A percentile compares a stretch with the other conserved stretches of the same genome.
Evolutionary conservation across 129 eudicot genomes (phyloP).

Genomic region (Tanacetum coccineum): DNA sequence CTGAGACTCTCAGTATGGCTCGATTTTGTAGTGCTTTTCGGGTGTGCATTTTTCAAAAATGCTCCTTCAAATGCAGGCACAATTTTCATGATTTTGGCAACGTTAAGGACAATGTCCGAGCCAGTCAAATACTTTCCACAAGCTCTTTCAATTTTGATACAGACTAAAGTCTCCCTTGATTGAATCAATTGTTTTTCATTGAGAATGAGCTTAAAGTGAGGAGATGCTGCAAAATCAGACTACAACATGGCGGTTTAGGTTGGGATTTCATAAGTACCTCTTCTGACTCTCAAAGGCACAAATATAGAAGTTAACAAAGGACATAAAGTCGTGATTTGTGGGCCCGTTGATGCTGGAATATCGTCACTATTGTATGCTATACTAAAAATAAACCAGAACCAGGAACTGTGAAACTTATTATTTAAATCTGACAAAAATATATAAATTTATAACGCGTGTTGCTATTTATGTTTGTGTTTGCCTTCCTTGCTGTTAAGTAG

Average conservation of each 20-base stretch:
- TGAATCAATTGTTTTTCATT: conserved; percentile 45
- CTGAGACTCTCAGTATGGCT: conserved; percentile 38
- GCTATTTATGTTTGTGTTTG: too few species aligned
- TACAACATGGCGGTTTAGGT: conserved; percentile 41
- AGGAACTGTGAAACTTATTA: too few species aligned
- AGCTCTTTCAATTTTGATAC: too few species aligned
- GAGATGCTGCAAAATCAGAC: conserved; percentile 11
- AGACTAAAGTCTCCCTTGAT: conserved; percentile 53
- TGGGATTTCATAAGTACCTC: conserved; percentile 52
- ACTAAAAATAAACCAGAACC: too few species aligned
- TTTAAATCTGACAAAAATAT: too few species aligned
- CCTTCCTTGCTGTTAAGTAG: too few species aligned
- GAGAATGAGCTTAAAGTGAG: conserved; percentile 46
- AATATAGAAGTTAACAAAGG: conserved; percentile 34
- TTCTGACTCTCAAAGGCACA: conserved; percentile 33
- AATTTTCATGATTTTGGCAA: conserved; percentile 51
- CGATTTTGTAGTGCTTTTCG: conserved; percentile 49
- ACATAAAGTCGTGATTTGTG: conserved; percentile 54
- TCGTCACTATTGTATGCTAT: conserved; percentile 50
- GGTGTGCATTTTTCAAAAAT: too few species aligned
- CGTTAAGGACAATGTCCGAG: conserved; percentile 51
- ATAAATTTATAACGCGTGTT: too few species aligned
- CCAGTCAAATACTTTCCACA: conserved; percentile 58
- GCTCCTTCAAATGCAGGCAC: conserved; percentile 53
- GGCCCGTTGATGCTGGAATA: conserved; percentile 70